Conservation (phyloP, 2,329 filamentous ascomycete genomes). For the Helotiales sp. region DNA sequence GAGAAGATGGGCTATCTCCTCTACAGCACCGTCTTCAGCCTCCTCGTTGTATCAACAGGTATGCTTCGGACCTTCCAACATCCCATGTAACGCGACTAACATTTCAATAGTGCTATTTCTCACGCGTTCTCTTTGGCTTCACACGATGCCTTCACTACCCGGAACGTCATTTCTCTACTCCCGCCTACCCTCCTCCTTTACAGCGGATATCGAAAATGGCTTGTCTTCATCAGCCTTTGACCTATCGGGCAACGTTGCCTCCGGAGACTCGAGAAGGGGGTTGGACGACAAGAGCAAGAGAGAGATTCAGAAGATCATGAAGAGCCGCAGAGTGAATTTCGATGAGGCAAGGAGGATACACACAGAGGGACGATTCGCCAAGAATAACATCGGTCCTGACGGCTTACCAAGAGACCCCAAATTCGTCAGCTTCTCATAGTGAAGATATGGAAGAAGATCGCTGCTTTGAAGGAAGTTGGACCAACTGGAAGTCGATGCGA, state of each 20-base stretch:
- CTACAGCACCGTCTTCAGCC: slow-evolving; percentile 74
- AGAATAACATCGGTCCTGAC: slow-evolving; percentile 86
- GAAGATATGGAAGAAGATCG: background rate
- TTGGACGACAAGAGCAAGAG: slow-evolving; percentile 80
- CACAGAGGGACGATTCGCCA: slow-evolving; percentile 84
- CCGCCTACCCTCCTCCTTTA: slow-evolving; percentile 77
- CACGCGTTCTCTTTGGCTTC: slow-evolving; percentile 79
- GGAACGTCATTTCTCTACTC: slow-evolving; percentile 72
- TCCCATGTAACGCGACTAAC: slow-evolving; percentile 15
- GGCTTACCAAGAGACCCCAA: slow-evolving; percentile 90
- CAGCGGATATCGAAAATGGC: slow-evolving; percentile 85
- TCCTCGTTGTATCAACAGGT: slow-evolving; percentile 75
- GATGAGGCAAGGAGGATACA: slow-evolving; percentile 88
- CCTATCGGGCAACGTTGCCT: slow-evolving; percentile 77
- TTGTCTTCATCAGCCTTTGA: slow-evolving; percentile 85
- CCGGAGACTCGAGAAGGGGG: slow-evolving; percentile 78
- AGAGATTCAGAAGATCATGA: slow-evolving; percentile 91
- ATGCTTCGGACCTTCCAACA: slow-evolving; percentile 38
- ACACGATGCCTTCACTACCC: slow-evolving; percentile 65
- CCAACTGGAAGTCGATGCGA: background rate
- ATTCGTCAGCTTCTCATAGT: slow-evolving; percentile 79
- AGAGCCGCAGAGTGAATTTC: slow-evolving; percentile 78
- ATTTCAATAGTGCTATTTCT: slow-evolving; percentile 69
- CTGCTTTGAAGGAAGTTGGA: background rate
- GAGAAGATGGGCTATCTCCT: slow-evolving; percentile 75